Conservation (phyloP, 352 stramenopile species). For the Blastocystis sp. region DNA sequence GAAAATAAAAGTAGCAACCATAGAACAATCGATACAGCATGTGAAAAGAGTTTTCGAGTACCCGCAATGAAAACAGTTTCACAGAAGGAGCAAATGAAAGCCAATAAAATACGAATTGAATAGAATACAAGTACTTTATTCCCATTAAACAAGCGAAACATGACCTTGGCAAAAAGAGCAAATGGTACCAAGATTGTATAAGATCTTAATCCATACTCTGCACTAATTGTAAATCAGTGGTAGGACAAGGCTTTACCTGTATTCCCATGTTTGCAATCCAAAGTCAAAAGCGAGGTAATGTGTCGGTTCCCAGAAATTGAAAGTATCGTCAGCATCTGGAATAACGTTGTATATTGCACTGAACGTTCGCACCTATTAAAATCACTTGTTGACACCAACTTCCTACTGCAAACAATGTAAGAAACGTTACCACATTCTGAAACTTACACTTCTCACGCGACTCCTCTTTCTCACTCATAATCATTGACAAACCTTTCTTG, state of each 20-base stretch:
- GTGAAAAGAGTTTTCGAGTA: constrained; percentile 74
- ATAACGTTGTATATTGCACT: constrained; percentile 74
- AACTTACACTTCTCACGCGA: not conserved
- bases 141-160: constrained; percentile 21
- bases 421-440: not conserved
- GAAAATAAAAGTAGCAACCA: constrained; percentile 78
- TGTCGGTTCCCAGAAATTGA: constrained; percentile 85
- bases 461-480: constrained; percentile 1
- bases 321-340: constrained; percentile 82
- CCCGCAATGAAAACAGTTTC: constrained; percentile 78
- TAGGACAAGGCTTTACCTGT: constrained; percentile 70
- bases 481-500: not conserved
- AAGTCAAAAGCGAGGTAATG: constrained; percentile 80
- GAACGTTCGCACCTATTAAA: not conserved
- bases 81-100: constrained; percentile 75
- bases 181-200: constrained; percentile 78
- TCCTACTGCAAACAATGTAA: not conserved
- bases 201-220: constrained; percentile 79
- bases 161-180: constrained; percentile 66
- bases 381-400: not conserved
- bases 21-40: constrained; percentile 76
- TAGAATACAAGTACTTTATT: constrained; percentile 79
- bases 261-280: constrained; percentile 85
- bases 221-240: constrained; percentile 63
- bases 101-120: constrained; percentile 76